Evolutionary conservation across 768 basidiomycete species (phyloP), one percentile per base, ranked within the genome.

Genomic region (Punctularia strigosozonata): DNA sequence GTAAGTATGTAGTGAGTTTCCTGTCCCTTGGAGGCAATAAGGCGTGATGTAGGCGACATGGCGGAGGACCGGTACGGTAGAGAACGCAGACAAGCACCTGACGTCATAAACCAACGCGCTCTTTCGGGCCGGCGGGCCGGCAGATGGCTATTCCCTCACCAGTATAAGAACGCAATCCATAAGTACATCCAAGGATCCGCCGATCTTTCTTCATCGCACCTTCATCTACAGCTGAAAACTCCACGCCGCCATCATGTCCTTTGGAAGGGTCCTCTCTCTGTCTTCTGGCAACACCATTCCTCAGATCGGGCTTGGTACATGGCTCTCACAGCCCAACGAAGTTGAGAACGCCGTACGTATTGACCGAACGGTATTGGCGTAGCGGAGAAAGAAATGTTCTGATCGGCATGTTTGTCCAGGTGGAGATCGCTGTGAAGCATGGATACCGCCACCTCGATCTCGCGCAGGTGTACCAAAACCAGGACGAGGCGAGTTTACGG

Each of bases 371-470:
- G 15, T 26, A 13, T 10, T 17, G 17, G 37, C 22, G 62, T 52
- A 39, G n/a, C 7, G 12, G 14, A 6, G 33, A 10, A 26, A n/a
- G 18, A 21, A 21, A 17, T 28, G 15, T 24, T n/a, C 23, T 22
- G 42, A 39, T 39, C 37, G 12, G 13, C n/a, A n/a, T 34, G 42
- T 42, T 28, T 7, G 19, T 30, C 5, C 43, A 85, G 84, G 81
- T 85, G 37, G 80, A 83, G 55, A 64, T 67, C 47, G 87, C 88
- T 21, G 68, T 91, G 24, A 65, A 69, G 38, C 69, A 71, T 21
- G 86, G 86, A 1, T 90, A 89, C 56, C 69, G 84, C 36, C 88
- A 92, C 58, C 73, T 92, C 46, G 88, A 92, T 57, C 70, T 84
- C 15, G 88, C 87, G 3, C 71, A 72, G 71, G 64, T 83, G 34